Evolutionary conservation across 2,329 filamentous ascomycete genomes (phyloP).

Genomic region (Neonectria punicea): DNA sequence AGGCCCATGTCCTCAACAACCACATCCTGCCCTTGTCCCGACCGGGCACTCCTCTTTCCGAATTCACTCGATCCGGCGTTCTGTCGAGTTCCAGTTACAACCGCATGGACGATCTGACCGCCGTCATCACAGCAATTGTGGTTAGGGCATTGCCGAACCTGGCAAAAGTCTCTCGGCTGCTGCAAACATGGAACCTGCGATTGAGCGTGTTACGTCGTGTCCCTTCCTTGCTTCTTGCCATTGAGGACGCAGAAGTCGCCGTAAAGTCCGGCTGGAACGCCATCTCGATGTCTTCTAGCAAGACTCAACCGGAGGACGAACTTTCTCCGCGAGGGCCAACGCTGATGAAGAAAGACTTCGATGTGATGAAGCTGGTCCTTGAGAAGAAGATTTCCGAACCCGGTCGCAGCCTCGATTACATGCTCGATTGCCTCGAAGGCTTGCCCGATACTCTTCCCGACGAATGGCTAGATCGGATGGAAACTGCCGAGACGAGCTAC

Average conservation of each 20-base stretch:
- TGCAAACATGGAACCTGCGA: constrained; percentile 82
- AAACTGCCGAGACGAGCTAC: constrained; percentile 80
- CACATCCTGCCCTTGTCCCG: constrained; percentile 71
- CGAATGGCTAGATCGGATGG: constrained; percentile 87
- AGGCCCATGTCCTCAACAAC: constrained; percentile 84
- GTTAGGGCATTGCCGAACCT: constrained; percentile 88
- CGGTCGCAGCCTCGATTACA: constrained; percentile 80
- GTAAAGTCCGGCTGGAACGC: constrained; percentile 74
- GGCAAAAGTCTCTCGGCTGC: constrained; percentile 75
- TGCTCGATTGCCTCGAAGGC: constrained; percentile 89
- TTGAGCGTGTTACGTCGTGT: constrained; percentile 79
- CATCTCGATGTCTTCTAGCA: constrained; percentile 52
- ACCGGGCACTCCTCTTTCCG: constrained; percentile 49
- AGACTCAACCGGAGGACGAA: constrained; percentile 33
- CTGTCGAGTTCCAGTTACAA: constrained; percentile 66
- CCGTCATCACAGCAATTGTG: constrained; percentile 89
- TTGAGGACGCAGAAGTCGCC: constrained; percentile 74
- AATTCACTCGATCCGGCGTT: constrained; percentile 48
- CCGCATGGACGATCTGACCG: constrained; percentile 88
- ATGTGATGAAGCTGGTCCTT: constrained; percentile 71
- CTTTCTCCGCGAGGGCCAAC: constrained; percentile 33
- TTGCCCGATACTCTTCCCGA: constrained; percentile 86
- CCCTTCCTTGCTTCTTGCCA: constrained; percentile 72
- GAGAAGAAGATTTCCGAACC: constrained; percentile 75
- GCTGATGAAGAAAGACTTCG: constrained; percentile 59